Percentiles rank a stretch among this genome's conserved stretches.
Evolutionary conservation across 192 early-diverging fungal genomes (phyloP).

Genomic region (Podila verticillata): DNA sequence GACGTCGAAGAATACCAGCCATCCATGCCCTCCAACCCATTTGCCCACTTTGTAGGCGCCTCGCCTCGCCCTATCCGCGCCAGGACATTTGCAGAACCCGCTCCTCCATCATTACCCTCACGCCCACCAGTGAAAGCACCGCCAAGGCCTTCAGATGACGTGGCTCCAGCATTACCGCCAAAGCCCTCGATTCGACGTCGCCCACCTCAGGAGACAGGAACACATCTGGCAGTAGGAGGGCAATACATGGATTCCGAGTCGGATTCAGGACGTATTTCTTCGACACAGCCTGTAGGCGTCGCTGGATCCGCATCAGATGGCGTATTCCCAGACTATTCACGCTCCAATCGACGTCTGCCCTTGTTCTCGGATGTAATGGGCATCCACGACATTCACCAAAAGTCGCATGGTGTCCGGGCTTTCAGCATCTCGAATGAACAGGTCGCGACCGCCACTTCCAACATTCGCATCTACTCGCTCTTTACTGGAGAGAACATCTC

Average conservation of each 20-base stretch:
- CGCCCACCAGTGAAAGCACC: conserved; percentile 21
- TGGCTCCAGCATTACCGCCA: conserved; percentile 32
- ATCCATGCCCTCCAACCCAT: conserved; percentile 22
- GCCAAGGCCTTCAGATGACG: conserved; percentile 15
- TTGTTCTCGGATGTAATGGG: conserved; percentile 51
- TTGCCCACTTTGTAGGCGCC: conserved; percentile 20
- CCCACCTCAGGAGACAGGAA: conserved; percentile 25
- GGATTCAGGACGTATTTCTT: conserved; percentile 3
- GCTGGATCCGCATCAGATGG: conserved; percentile 15
- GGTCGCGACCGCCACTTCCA: conserved; percentile 57
- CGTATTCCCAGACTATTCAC: conserved; percentile 59
- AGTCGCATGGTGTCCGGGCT: conserved; percentile 56
- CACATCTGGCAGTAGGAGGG: conserved; percentile 4
- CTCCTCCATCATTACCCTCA: conserved; percentile 23
- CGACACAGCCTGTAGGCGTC: conserved; percentile 11
- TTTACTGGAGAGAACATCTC: conserved; percentile 56
- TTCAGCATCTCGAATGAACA: conserved; percentile 63
- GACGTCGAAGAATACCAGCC: conserved; percentile 25
- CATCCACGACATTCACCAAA: conserved; percentile 51
- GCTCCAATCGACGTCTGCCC: conserved; percentile 68
- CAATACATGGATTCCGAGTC: conserved; percentile 3
- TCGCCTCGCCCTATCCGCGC: conserved; percentile 14
- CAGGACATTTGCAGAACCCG: conserved; percentile 12
- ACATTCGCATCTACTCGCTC: conserved; percentile 55
- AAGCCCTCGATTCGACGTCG: conserved; percentile 34